These are phyloP conservation scores for Teratosphaeria epicoccoides DNA, from an alignment of 2,329 filamentous ascomycete species.

Conservation along the genomic window DNA sequence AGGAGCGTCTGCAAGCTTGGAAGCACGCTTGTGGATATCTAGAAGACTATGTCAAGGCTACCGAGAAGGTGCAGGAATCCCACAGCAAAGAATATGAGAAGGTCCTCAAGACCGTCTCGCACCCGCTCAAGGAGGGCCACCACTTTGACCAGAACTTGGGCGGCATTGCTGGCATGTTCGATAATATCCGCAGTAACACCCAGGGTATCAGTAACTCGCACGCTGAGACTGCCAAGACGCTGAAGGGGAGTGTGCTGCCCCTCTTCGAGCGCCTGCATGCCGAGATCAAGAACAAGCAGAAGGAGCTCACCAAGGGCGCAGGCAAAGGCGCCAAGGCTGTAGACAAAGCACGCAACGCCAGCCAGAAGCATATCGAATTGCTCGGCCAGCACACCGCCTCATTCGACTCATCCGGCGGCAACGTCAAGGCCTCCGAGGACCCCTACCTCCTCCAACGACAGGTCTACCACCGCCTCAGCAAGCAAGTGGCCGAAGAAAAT, in stretches of 20 bases:
- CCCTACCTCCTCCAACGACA: conserved; percentile 80
- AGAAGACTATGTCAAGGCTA: conserved; percentile 76
- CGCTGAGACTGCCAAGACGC: conserved; percentile 77
- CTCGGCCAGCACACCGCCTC: conserved; percentile 75
- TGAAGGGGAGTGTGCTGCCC: conserved; percentile 77
- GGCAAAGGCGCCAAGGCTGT: conserved; percentile 81
- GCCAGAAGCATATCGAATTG: conserved; percentile 93
- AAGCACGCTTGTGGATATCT: conserved; percentile 88
- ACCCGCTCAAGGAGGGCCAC: conserved; percentile 76
- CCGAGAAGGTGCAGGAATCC: conserved; percentile 74
- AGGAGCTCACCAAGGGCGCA: conserved; percentile 73
- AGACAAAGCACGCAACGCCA: conserved; percentile 72
- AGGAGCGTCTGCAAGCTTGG: conserved; percentile 85
- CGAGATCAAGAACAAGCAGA: conserved; percentile 93
- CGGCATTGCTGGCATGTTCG: conserved; percentile 80
- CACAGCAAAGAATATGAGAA: conserved; percentile 94
- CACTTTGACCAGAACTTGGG: conserved; percentile 89
- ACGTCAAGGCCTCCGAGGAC: conserved; percentile 62
- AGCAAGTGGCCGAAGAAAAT: conserved; percentile 91
- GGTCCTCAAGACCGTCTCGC: conserved; percentile 81
- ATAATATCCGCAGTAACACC: conserved; percentile 87
- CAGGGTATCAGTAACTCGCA: conserved; percentile 84
- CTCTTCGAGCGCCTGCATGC: conserved; percentile 83
- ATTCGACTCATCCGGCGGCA: conserved; percentile 66
- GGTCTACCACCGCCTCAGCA: conserved; percentile 72